Evolutionary conservation across 2,329 filamentous ascomycete species (phyloP), one percentile per base, ranked within the genome.

Genomic region (Endoconidiophora laricicola): DNA sequence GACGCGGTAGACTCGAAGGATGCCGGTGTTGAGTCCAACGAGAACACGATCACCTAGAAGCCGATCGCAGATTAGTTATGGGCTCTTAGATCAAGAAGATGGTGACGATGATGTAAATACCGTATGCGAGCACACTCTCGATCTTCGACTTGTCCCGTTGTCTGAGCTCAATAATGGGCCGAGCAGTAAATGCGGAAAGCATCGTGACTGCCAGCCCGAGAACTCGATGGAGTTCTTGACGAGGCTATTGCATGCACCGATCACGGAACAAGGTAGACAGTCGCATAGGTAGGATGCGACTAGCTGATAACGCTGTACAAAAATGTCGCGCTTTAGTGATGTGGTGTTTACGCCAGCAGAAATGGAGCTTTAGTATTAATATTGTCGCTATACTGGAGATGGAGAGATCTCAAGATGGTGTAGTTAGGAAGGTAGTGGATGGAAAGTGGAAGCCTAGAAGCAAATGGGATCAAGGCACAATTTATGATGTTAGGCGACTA

Each of bases 161-260:
- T 69, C 84, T 88, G 60, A 98, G 83, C 83, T 98, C 91, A 73
- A 96, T 84, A 64, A 98, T 90, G 56, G 88, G 85, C 62, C 86
- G 84, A 70, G 91, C 88, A 59, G 84, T 94, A 69, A 98, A 98
- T 63, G 91, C 91, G 67, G 90, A 93, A 67, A 98, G 82, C 91
- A 95, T 95, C 66, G 71, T 72, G 65, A 60, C 57, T 57, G 60
- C 65, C 65, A 69, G 68, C 68, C 64, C 66, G 56, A 58, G 58
- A 37, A 53, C 59, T 60, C 60, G 58, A 56, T 56, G 53, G 54
- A 53, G 56, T 55, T 57, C 51, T 53, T 55, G 43, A 54, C 52
- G 53, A 47, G 58, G 54, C 50, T 40, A 29, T 16, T 44, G 67
- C 44, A 48, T 52, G 22, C 44, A 39, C 44, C 40, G n/a, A 33